phyloP scores from a whole-genome alignment of 2,329 filamentous ascomycete species.

The Calonectria pseudoreteaudii region DNA sequence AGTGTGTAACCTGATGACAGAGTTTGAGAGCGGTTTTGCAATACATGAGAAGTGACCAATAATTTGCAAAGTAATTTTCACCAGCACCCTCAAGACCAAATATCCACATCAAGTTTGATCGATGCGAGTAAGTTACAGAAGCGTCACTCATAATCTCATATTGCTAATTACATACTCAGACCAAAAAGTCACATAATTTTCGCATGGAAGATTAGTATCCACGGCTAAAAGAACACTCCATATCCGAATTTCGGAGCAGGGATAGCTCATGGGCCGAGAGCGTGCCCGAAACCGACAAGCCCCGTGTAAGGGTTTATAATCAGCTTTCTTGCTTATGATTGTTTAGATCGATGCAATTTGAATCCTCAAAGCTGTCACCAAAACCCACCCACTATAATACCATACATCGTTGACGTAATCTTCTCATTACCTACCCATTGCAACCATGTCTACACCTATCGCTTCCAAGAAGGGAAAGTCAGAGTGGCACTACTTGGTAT shows the following conservation, averaged over 20 bases:
- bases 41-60: background rate
- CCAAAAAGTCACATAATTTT: background rate
- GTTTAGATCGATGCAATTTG: background rate
- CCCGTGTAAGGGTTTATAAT: background rate
- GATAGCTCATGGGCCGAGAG: background rate
- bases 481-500: slow-evolving; percentile 10
- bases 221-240: background rate
- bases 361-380: background rate
- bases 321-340: background rate
- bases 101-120: background rate
- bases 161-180: background rate
- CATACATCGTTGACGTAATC: background rate
- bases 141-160: background rate
- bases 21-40: background rate
- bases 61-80: background rate
- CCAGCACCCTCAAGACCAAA: background rate
- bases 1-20: background rate
- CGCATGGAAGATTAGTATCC: background rate
- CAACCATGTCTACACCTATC: background rate
- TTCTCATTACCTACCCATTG: background rate
- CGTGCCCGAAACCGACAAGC: background rate
- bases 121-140: background rate
- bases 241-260: background rate
- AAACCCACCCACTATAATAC: background rate
- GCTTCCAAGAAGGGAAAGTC: slow-evolving; percentile 4